phyloP scores from a whole-genome alignment of 495 filamentous ascomycete species.

The Friedmanniomyces simplex region DNA sequence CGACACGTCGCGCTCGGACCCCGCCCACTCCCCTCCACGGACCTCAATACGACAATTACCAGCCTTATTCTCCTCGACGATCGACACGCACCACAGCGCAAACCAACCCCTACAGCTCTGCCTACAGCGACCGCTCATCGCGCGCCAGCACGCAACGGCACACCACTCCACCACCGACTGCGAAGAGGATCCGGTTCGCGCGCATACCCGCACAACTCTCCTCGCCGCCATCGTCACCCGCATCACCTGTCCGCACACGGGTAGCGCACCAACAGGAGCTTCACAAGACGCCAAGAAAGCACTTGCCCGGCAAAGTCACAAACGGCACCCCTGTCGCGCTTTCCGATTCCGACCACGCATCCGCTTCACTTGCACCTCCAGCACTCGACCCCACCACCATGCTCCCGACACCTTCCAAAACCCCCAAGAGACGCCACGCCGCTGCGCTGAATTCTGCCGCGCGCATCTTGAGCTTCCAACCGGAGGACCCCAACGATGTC shows the following conservation, averaged over 20 bases:
- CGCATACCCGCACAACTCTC: constrained; percentile 27
- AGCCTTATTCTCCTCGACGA: constrained; percentile 56
- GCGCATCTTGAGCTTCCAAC: constrained; percentile 56
- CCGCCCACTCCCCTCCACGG: constrained; percentile 68
- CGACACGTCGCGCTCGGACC: constrained; percentile 44
- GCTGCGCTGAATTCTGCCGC: constrained; percentile 53
- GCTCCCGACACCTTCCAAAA: constrained; percentile 86
- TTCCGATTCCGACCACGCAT: constrained; percentile 25
- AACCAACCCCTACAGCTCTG: constrained; percentile 38
- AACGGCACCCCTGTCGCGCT: neutral
- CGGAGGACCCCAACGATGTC: constrained; percentile 34
- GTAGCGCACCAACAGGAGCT: constrained; percentile 24
- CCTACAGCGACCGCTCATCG: constrained; percentile 14
- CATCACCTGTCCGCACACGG: constrained; percentile 33
- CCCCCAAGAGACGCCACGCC: constrained; percentile 62
- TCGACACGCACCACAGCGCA: constrained; percentile 39
- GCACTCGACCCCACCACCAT: constrained; percentile 34
- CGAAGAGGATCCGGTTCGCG: constrained; percentile 18
- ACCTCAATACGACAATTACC: constrained; percentile 54
- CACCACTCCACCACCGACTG: constrained; percentile 26
- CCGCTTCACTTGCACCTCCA: constrained; percentile 14
- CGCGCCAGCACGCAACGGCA: neutral
- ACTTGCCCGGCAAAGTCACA: neutral
- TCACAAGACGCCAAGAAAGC: constrained; percentile 22
- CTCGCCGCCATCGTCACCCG: constrained; percentile 43